phyloP scores from a whole-genome alignment of 2,329 filamentous ascomycete genomes.

The Podosphaera leucotricha region DNA sequence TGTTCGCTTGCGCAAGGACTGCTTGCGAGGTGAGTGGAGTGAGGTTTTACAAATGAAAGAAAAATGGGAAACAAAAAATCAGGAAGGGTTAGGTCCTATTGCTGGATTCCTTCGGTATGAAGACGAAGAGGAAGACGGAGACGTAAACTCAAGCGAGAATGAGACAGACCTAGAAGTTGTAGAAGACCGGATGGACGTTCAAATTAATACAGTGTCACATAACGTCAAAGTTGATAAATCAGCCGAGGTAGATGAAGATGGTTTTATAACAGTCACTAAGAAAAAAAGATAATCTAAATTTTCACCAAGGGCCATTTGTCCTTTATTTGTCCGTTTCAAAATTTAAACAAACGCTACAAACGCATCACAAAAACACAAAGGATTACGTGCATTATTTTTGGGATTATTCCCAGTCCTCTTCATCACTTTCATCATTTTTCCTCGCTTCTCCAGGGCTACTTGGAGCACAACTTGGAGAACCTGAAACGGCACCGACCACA shows the following conservation, averaged over 20 bases:
- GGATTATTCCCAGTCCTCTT: conserved; percentile 51
- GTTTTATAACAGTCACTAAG: conserved; percentile 51
- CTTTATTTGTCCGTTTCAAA: background rate
- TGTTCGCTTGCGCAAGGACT: conserved; percentile 39
- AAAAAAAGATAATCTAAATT: conserved; percentile 26
- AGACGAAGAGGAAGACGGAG: conserved; percentile 30
- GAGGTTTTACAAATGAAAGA: conserved; percentile 38
- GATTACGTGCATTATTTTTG: background rate
- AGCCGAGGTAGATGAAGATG: conserved; percentile 56
- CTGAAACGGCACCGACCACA: conserved; percentile 57
- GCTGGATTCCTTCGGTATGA: conserved; percentile 23
- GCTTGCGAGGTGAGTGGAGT: conserved; percentile 39
- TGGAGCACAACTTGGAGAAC: conserved; percentile 54
- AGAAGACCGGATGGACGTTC: conserved; percentile 31
- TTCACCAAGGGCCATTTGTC: background rate
- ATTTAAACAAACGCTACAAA: conserved; percentile 2
- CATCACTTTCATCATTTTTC: conserved; percentile 39
- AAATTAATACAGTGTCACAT: conserved; percentile 46
- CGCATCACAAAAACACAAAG: conserved; percentile 5
- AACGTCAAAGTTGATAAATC: conserved; percentile 36
- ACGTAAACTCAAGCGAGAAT: conserved; percentile 30
- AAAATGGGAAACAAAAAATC: conserved; percentile 34
- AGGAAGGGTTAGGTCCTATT: conserved; percentile 28
- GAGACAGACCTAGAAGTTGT: conserved; percentile 48
- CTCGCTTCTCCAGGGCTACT: conserved; percentile 34